Conservation (phyloP, 2,329 filamentous ascomycete species). For the Aspergillus quadrilineatus region DNA sequence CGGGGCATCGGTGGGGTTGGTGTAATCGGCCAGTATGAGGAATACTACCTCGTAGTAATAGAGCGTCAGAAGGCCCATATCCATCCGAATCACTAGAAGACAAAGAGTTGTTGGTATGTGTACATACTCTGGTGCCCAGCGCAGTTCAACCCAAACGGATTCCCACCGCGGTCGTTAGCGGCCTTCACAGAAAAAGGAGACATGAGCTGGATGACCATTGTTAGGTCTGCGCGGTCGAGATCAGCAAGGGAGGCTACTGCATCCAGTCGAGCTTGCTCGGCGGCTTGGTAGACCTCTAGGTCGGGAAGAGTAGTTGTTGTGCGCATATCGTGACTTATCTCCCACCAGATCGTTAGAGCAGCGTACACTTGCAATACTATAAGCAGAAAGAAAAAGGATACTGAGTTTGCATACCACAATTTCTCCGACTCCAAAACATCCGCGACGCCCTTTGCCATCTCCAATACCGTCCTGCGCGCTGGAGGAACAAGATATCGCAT, state of each 20-base stretch:
- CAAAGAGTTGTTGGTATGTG: neutral
- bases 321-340: neutral
- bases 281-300: slow-evolving; percentile 8
- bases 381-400: too few relatives aligned
- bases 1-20: slow-evolving; percentile 7
- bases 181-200: slow-evolving; percentile 5
- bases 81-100: too few relatives aligned
- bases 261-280: slow-evolving; percentile 1
- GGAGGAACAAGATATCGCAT: slow-evolving; percentile 7
- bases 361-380: neutral
- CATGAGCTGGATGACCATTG: slow-evolving; percentile 11
- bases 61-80: too few relatives aligned
- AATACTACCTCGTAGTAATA: slow-evolving; percentile 13
- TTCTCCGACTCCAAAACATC: neutral
- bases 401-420: neutral
- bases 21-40: slow-evolving; percentile 16
- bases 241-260: slow-evolving; percentile 5
- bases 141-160: slow-evolving; percentile 1
- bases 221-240: slow-evolving; percentile 1
- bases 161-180: neutral
- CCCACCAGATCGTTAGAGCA: neutral
- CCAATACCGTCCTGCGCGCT: slow-evolving; percentile 11
- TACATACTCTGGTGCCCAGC: slow-evolving; percentile 12
- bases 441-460: slow-evolving; percentile 1
- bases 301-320: slow-evolving; percentile 7